Evolutionary conservation across 345 rosid species (phyloP).

Genomic region (Camelina sativa): DNA sequence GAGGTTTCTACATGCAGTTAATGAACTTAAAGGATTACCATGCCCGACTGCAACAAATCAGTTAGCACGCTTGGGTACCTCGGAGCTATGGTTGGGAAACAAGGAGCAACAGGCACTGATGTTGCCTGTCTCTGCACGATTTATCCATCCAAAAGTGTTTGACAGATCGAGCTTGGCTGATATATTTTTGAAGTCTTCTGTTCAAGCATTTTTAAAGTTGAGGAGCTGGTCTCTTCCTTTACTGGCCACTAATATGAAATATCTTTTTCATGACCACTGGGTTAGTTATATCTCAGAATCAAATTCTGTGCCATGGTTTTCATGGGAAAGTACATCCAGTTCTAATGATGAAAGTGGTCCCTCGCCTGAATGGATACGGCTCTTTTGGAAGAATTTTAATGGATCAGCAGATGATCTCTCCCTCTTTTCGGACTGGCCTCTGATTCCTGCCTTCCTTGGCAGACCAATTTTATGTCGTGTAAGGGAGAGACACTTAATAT

Average conservation of each 20-base stretch:
- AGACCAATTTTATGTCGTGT: slow-evolving; percentile 87
- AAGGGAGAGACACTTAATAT: slow-evolving; percentile 69
- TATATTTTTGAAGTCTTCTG: slow-evolving; percentile 58
- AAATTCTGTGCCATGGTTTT: slow-evolving; percentile 83
- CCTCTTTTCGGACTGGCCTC: slow-evolving; percentile 87
- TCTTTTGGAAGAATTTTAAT: slow-evolving; percentile 82
- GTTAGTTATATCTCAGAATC: slow-evolving; percentile 69
- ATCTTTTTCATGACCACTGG: slow-evolving; percentile 79
- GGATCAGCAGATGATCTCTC: slow-evolving; percentile 68
- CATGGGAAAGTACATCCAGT: slow-evolving; percentile 71
- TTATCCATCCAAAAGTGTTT: slow-evolving; percentile 75
- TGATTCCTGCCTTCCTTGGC: slow-evolving; percentile 95
- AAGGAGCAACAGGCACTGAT: slow-evolving; percentile 81
- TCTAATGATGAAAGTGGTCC: slow-evolving; percentile 78
- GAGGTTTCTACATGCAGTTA: slow-evolving; percentile 54
- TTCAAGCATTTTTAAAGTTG: slow-evolving; percentile 62
- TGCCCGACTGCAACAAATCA: slow-evolving; percentile 85
- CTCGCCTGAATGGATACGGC: slow-evolving; percentile 82
- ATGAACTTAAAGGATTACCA: slow-evolving; percentile 79
- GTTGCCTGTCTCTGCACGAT: slow-evolving; percentile 74
- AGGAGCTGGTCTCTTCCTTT: slow-evolving; percentile 71
- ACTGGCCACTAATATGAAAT: slow-evolving; percentile 74
- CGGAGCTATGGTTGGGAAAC: slow-evolving; percentile 88
- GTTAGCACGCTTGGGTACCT: slow-evolving; percentile 63
- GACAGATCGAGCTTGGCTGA: slow-evolving; percentile 70